Conservation (phyloP, 2,329 filamentous ascomycete species). For the Penicillium sclerotigenum region DNA sequence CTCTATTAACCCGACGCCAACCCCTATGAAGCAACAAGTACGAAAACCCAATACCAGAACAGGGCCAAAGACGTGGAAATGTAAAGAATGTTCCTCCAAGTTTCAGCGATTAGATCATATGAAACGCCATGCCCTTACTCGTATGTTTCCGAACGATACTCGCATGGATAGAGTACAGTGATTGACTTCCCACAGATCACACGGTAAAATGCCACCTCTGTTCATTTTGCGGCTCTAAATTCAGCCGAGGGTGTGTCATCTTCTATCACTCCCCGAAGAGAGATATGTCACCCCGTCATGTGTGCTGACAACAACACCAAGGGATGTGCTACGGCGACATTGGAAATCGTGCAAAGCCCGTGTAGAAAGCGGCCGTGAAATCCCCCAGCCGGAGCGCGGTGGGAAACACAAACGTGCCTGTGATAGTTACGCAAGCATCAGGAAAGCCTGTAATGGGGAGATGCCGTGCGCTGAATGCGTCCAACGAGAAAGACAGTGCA, state of each 20-base stretch:
- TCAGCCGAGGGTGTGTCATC: constrained; percentile 27
- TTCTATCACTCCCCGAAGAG: background rate
- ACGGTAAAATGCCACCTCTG: constrained; percentile 19
- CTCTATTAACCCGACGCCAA: constrained; percentile 8
- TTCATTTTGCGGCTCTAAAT: constrained; percentile 25
- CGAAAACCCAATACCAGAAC: background rate
- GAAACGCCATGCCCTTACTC: constrained; percentile 25
- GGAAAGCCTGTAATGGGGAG: constrained; percentile 27
- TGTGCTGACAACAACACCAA: constrained; percentile 1
- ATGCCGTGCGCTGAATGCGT: constrained; percentile 25
- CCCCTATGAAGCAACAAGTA: constrained; percentile 9
- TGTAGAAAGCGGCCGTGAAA: constrained; percentile 15
- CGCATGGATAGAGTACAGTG: background rate
- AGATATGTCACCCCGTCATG: background rate
- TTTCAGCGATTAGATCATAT: constrained; percentile 29
- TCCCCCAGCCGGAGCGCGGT: constrained; percentile 23
- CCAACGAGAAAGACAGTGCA: constrained; percentile 20
- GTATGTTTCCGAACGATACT: constrained; percentile 13
- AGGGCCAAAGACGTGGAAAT: constrained; percentile 20
- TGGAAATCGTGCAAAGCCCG: constrained; percentile 30
- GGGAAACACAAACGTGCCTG: constrained; percentile 32
- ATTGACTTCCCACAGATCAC: constrained; percentile 17
- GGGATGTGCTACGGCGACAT: constrained; percentile 28
- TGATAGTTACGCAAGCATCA: constrained; percentile 28
- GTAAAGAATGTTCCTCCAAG: constrained; percentile 23